A percentile compares a stretch with the other conserved stretches of the same genome.
These are phyloP conservation scores for Themeda triandra DNA, from an alignment of 176 grass and related monocot genomes.

Conservation along the genomic window DNA sequence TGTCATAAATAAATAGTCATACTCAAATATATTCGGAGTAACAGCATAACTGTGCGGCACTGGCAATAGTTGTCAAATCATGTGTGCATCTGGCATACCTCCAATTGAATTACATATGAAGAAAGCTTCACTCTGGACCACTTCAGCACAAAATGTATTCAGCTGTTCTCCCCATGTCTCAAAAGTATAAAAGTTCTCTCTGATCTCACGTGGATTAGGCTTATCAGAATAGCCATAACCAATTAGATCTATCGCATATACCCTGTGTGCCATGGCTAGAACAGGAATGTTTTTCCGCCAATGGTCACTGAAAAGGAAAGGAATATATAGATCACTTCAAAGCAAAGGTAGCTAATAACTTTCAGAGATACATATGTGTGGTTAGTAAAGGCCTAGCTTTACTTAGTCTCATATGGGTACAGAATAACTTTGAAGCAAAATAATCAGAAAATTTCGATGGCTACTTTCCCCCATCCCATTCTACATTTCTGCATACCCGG, in stretches of 20 bases:
- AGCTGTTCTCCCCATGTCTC: slow-evolving; percentile 96
- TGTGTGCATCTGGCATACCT: slow-evolving; percentile 43
- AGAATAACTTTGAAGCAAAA: neutral
- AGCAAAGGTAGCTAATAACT: neutral
- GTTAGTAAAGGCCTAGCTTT: neutral
- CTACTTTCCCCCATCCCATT: neutral
- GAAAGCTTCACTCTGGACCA: slow-evolving; percentile 73
- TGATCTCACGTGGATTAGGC: slow-evolving; percentile 63
- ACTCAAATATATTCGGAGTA: neutral
- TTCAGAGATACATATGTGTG: neutral
- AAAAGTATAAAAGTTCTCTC: slow-evolving; percentile 78
- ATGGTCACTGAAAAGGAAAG: slow-evolving; percentile 59
- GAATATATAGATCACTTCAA: neutral
- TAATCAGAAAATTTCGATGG: neutral
- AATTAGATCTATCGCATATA: slow-evolving; percentile 89
- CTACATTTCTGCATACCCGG: neutral
- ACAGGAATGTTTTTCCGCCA: slow-evolving; percentile 81
- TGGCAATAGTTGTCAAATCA: neutral
- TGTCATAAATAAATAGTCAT: neutral
- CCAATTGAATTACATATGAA: slow-evolving; percentile 99
- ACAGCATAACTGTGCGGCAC: neutral
- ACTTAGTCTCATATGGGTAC: neutral
- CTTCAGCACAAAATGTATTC: slow-evolving; percentile 76
- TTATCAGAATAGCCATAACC: slow-evolving; percentile 97
- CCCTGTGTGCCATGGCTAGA: slow-evolving; percentile 63